Conservation (phyloP, 1,284 basidiomycete genomes). For the Ceratobasidium theobromae region DNA sequence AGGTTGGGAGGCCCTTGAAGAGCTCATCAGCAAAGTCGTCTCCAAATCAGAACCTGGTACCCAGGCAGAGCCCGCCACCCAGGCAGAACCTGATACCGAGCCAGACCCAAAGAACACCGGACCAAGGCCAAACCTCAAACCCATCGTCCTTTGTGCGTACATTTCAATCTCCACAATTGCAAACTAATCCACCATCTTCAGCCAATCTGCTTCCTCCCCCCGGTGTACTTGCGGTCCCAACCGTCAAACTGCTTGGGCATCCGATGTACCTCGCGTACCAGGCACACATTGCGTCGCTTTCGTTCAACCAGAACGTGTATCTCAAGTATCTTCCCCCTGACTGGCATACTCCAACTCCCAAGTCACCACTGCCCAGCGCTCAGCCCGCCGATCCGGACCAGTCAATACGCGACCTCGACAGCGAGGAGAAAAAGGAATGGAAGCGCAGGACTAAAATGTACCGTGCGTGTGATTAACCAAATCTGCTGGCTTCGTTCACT, state of each 20-base stretch:
- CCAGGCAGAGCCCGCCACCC: conserved; percentile 43
- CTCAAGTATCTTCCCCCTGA: conserved; percentile 80
- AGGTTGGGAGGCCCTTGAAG: conserved; percentile 72
- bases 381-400: conserved; percentile 39
- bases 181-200: conserved; percentile 43
- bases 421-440: conserved; percentile 67
- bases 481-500: not conserved
- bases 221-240: conserved; percentile 65
- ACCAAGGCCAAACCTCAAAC: conserved; percentile 21
- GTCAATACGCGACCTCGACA: conserved; percentile 47
- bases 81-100: conserved; percentile 40
- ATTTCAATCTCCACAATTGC: conserved; percentile 31
- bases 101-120: conserved; percentile 41
- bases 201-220: conserved; percentile 86
- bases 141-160: conserved; percentile 75
- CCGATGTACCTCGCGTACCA: conserved; percentile 73
- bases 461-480: conserved; percentile 55
- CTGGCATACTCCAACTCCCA: conserved; percentile 66
- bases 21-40: conserved; percentile 65
- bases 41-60: conserved; percentile 43
- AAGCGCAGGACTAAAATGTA: conserved; percentile 86
- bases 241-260: conserved; percentile 75
- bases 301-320: conserved; percentile 70
- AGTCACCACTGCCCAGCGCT: conserved; percentile 45
- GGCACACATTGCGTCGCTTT: conserved; percentile 70